A percentile compares a stretch with the other conserved stretches of the same genome.
These are phyloP conservation scores for Cyanidiococcus yangmingshanensis DNA, from an alignment of 23 red algal genomes.

Conservation along the genomic window DNA sequence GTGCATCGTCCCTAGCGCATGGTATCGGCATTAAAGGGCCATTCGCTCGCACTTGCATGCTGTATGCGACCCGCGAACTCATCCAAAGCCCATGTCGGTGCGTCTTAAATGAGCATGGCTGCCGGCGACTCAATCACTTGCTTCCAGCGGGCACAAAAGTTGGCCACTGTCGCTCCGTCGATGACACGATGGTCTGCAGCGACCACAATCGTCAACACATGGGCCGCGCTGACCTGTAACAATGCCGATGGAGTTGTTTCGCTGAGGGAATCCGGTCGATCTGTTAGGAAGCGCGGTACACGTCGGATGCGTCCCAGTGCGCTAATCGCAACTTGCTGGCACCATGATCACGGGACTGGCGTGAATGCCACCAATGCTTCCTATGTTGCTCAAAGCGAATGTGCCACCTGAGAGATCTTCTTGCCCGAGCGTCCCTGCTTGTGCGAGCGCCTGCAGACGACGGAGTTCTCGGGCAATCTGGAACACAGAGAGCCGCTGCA, in stretches of 20 bases:
- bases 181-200: conserved; percentile 54
- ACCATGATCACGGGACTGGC: conserved; percentile 31
- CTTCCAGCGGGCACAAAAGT: conserved; percentile 37
- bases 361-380: conserved; percentile 35
- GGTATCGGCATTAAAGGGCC: too few species aligned
- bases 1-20: too few species aligned
- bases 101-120: conserved; percentile 26
- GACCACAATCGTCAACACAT: conserved; percentile 26
- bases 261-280: not conserved
- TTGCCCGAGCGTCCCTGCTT: conserved; percentile 22
- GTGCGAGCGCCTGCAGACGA: conserved; percentile 17
- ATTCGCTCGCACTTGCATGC: too few species aligned
- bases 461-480: conserved; percentile 36
- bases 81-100: not conserved
- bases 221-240: not conserved
- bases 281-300: conserved; percentile 3
- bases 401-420: conserved; percentile 37
- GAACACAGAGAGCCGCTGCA: conserved; percentile 23
- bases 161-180: conserved; percentile 51
- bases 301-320: conserved; percentile 27
- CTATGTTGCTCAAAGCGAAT: conserved; percentile 51
- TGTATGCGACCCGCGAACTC: too few species aligned
- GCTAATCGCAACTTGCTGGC: conserved; percentile 47
- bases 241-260: not conserved
- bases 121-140: conserved; percentile 26